Base-by-base conservation (phyloP, 495 filamentous ascomycete genomes). In the Amniculicola lignicola region DNA sequence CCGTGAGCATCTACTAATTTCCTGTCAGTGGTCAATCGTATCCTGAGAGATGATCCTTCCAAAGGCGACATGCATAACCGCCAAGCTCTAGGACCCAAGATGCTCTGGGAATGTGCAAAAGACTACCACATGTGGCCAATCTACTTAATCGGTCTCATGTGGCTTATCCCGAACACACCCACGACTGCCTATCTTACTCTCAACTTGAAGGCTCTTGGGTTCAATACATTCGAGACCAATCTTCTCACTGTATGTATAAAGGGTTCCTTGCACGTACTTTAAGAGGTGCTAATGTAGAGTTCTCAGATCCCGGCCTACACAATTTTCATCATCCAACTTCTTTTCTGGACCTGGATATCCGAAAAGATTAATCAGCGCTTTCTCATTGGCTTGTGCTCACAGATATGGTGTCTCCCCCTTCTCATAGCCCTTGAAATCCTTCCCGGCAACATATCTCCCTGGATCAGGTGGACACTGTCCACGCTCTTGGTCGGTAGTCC, bases 321-420 rank as follows among this genome's bases (percentile, higher is more conserved):
- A 2, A 18, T 72, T 39, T 72, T 70, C 51, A 71, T 70, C 44
- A n/a, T 67, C 37, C 88, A 67, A 48, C 68, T 81, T 4, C 55
- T 81, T 0, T 69, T 72, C 61, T 74, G 74, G 67, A 86, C 82
- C 1, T 81, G 76, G 55, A 18, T 86, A 1, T 82, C 81, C 0
- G 82, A 84, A 39, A 74, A 72, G 47, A 56, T 81, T 3, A 79
- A 85, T 43, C 71, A 83, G 39, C 74, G 81, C 27, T 74, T 79
- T 50, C 60, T 79, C 35, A 65, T 80, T 49, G 69, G 70, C 5
- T 52, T 77, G 18, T 29, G 80, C 31, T 75, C 78, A 24, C 76
- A 80, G 22, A 62, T 86, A 35, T 87, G 79, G 78, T 69, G 71
- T 0, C 63, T 87, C 1, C 81, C 82, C 0, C 67, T 80, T 29